Conservation (phyloP, 176 grass and related monocot genomes). For the Phragmites australis region DNA sequence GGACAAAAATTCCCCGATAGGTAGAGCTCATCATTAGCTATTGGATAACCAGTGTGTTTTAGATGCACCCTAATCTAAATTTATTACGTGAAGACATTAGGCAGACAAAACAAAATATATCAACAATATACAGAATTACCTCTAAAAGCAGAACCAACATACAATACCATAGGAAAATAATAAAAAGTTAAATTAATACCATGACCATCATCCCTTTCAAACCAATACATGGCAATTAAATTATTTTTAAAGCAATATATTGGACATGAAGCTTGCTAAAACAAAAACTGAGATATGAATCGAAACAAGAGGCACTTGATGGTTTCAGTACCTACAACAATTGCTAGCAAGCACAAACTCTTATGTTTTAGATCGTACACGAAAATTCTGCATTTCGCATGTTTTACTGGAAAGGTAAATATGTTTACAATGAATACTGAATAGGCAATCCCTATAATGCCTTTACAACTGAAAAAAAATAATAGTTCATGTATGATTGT, state of each 20-base stretch:
- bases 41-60: constrained; percentile 82
- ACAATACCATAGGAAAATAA: not conserved
- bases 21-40: constrained; percentile 88
- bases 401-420: not conserved
- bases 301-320: not conserved
- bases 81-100: not conserved
- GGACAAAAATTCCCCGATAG: constrained; percentile 56
- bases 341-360: not conserved
- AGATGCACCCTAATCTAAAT: constrained; percentile 96
- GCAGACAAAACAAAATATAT: not conserved
- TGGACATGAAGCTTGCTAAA: not conserved
- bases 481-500: not conserved
- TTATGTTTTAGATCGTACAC: not conserved
- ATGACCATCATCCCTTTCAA: not conserved
- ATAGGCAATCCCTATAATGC: not conserved
- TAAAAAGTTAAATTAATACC: not conserved
- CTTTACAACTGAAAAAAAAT: not conserved
- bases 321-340: not conserved
- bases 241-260: constrained; percentile 12
- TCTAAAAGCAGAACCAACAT: not conserved
- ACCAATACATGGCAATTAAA: not conserved
- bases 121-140: constrained; percentile 10
- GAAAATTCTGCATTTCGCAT: not conserved
- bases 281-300: not conserved
- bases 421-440: not conserved